Conservation (phyloP, 441 rosid species). For the Dalechampia spathulata region DNA sequence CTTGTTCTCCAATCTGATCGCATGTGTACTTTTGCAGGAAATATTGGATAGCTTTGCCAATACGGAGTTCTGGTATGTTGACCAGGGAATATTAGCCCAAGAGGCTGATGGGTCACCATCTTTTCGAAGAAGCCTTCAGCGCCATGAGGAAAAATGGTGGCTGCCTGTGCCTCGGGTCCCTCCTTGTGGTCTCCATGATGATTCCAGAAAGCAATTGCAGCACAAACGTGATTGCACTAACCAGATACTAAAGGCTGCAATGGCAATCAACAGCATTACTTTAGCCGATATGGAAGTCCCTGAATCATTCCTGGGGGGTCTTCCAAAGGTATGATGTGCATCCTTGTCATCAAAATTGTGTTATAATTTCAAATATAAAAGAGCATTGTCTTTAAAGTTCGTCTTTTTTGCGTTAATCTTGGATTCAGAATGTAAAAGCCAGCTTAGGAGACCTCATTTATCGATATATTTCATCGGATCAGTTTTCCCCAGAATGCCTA, state of each 20-base stretch:
- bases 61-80: constrained; percentile 92
- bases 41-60: constrained; percentile 72
- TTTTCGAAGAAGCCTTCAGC: constrained; percentile 61
- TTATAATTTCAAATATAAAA: neutral
- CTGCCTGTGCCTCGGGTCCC: constrained; percentile 90
- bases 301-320: constrained; percentile 67
- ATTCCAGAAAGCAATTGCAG: constrained; percentile 75
- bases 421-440: constrained; percentile 76
- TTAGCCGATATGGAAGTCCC: constrained; percentile 92
- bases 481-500: constrained; percentile 76
- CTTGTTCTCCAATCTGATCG: constrained; percentile 4
- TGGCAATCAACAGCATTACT: constrained; percentile 88
- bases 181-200: constrained; percentile 66
- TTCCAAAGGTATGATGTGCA: constrained; percentile 63
- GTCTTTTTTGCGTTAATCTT: constrained; percentile 8
- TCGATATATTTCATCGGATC: constrained; percentile 76
- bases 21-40: constrained; percentile 44
- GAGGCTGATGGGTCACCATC: constrained; percentile 76
- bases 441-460: constrained; percentile 84
- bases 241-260: constrained; percentile 92
- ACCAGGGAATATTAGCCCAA: constrained; percentile 75
- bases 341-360: neutral
- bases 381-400: neutral
- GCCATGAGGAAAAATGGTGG: constrained; percentile 99
- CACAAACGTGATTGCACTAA: constrained; percentile 90